A percentile compares a stretch with the other conserved stretches of the same genome.
phyloP scores from a whole-genome alignment of 495 filamentous ascomycete genomes.

The Penicillium taxi region DNA sequence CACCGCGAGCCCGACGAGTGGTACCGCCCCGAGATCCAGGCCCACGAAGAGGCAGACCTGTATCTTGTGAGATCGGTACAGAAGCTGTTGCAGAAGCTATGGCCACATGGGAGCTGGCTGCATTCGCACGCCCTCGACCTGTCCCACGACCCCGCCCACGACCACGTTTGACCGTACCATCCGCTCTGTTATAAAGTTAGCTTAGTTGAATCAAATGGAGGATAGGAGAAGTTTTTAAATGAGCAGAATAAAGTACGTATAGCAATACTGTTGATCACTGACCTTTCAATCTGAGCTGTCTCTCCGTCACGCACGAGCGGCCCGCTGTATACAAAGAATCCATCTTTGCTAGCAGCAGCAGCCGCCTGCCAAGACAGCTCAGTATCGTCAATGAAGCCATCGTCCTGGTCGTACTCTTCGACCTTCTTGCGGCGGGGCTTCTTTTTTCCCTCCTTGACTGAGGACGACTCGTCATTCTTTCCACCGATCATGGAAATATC shows the following conservation, averaged over 20 bases:
- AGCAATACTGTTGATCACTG: too few relatives aligned
- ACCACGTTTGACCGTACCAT: slow-evolving; percentile 69
- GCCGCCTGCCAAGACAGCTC: slow-evolving; percentile 94
- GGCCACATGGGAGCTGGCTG: slow-evolving; percentile 31
- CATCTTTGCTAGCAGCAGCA: slow-evolving; percentile 85
- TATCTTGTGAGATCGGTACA: slow-evolving; percentile 39
- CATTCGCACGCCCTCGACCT: slow-evolving; percentile 37
- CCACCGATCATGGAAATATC: slow-evolving; percentile 68
- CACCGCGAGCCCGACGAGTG: slow-evolving; percentile 68
- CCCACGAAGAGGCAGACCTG: slow-evolving; percentile 51
- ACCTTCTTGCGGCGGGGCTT: slow-evolving; percentile 72
- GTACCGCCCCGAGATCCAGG: slow-evolving; percentile 76
- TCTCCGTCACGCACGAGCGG: slow-evolving; percentile 80
- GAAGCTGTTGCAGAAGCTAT: slow-evolving; percentile 36
- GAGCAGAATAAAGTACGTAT: slow-evolving; percentile 3
- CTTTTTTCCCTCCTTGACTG: slow-evolving; percentile 48
- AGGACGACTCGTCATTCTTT: slow-evolving; percentile 40
- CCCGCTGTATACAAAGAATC: slow-evolving; percentile 83
- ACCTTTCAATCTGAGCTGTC: slow-evolving; percentile 76
- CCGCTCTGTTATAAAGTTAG: slow-evolving; percentile 48
- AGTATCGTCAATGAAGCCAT: slow-evolving; percentile 96
- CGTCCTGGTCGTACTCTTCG: slow-evolving; percentile 92
- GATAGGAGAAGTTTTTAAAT: not conserved
- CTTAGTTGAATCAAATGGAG: too few relatives aligned
- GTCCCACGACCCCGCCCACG: slow-evolving; percentile 62